Evolutionary conservation across 768 basidiomycete genomes (phyloP).

Genomic region (Auriscalpium vulgare): DNA sequence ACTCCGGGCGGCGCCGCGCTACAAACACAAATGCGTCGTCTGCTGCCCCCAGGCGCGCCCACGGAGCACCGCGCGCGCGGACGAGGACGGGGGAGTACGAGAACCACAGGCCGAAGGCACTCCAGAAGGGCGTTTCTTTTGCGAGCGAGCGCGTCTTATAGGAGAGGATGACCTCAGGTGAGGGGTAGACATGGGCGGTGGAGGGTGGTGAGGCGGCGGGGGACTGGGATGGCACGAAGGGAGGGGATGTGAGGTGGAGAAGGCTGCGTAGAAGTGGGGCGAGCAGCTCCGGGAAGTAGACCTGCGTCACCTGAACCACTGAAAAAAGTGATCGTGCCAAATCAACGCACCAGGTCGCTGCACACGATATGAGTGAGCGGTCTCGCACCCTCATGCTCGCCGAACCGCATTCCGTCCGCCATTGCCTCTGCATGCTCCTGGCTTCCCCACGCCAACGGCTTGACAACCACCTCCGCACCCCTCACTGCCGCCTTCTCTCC

Average conservation of each 20-base stretch:
- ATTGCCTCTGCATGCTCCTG: conserved; percentile 33
- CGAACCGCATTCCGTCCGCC: conserved; percentile 27
- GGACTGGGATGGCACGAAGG: conserved; percentile 24
- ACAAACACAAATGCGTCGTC: conserved; percentile 49
- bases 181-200: too few relatives aligned
- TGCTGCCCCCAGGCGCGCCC: conserved; percentile 15
- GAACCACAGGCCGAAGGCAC: conserved; percentile 76
- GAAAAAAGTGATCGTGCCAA: background rate
- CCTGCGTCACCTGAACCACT: conserved; percentile 32
- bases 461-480: conserved; percentile 29
- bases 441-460: conserved; percentile 69
- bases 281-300: conserved; percentile 81
- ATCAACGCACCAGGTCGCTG: conserved; percentile 67
- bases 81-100: conserved; percentile 47
- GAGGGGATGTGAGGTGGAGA: conserved; percentile 57
- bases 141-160: conserved; percentile 69
- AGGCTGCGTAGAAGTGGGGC: conserved; percentile 71
- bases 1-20: conserved; percentile 49
- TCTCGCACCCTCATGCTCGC: background rate
- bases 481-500: background rate
- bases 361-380: conserved; percentile 62
- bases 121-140: conserved; percentile 74
- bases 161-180: conserved; percentile 49
- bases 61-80: conserved; percentile 16
- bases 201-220: conserved; percentile 12